Percentiles rank a stretch among this genome's conserved stretches.
Evolutionary conservation across 495 filamentous ascomycete genomes (phyloP).

Genomic region (Penicillium cinerascens): DNA sequence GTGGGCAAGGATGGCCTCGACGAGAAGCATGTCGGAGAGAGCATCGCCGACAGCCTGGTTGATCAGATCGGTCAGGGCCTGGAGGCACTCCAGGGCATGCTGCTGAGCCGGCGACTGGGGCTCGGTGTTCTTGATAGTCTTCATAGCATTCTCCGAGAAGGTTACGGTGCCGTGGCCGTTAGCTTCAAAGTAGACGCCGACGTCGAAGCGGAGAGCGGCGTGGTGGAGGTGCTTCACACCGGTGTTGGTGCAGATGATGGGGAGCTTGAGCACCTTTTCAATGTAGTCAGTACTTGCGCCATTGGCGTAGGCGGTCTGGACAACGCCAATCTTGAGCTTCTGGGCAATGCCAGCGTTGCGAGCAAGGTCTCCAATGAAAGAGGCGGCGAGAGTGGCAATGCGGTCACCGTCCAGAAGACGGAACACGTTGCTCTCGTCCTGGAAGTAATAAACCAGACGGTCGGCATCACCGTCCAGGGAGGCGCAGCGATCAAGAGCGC

Average conservation of each 20-base stretch:
- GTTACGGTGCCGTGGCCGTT: constrained; percentile 97
- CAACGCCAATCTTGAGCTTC: constrained; percentile 82
- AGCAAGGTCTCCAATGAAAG: constrained; percentile 88
- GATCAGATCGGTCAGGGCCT: constrained; percentile 80
- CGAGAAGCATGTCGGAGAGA: constrained; percentile 91
- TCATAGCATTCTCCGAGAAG: constrained; percentile 79
- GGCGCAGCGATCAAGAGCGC: constrained; percentile 73
- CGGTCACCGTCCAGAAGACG: constrained; percentile 93
- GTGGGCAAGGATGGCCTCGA: constrained; percentile 93
- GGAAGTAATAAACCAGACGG: constrained; percentile 92
- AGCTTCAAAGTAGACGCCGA: constrained; percentile 97
- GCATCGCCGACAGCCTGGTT: constrained; percentile 98
- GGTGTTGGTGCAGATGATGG: constrained; percentile 88
- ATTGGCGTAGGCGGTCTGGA: constrained; percentile 98
- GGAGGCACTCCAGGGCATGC: constrained; percentile 74
- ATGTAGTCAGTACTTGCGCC: constrained; percentile 93
- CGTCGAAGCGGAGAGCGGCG: constrained; percentile 83
- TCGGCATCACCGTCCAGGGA: constrained; percentile 96
- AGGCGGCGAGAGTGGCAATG: constrained; percentile 90
- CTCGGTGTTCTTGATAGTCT: constrained; percentile 68
- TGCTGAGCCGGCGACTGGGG: constrained; percentile 91
- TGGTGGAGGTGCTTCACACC: constrained; percentile 98
- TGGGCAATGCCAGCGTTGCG: constrained; percentile 72
- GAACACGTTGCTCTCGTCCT: constrained; percentile 75
- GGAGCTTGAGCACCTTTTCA: constrained; percentile 78